Evolutionary conservation across 768 basidiomycete species (phyloP).

Genomic region (Phanerochaete carnosa): DNA sequence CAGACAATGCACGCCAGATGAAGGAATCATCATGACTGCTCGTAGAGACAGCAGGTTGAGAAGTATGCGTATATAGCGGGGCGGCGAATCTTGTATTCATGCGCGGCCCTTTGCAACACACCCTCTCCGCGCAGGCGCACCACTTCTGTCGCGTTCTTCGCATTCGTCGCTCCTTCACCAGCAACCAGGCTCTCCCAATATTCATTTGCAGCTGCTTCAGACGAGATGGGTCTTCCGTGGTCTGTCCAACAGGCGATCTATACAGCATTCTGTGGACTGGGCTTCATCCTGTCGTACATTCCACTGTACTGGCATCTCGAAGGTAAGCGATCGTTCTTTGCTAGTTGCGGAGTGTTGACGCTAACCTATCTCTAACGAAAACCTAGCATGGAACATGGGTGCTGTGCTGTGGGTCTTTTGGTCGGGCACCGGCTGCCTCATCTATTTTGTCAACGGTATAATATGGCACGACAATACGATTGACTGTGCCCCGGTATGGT

Average conservation of each 20-base stretch:
- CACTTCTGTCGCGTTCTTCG: too few species aligned
- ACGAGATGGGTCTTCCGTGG: neutral
- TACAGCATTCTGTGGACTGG: neutral
- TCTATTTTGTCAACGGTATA: slow-evolving; percentile 61
- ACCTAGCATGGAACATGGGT: slow-evolving; percentile 61
- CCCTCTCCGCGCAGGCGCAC: neutral
- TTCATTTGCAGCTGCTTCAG: too few species aligned
- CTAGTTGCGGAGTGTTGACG: neutral
- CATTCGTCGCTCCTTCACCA: neutral
- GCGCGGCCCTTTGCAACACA: neutral
- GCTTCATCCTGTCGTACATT: slow-evolving; percentile 38
- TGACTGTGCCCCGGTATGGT: slow-evolving; percentile 45
- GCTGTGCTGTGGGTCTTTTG: slow-evolving; percentile 73
- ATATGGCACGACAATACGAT: slow-evolving; percentile 63
- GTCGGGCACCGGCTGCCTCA: slow-evolving; percentile 57
- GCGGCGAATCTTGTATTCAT: neutral
- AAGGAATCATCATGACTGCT: too few species aligned
- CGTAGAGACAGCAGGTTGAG: too few species aligned
- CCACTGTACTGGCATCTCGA: slow-evolving; percentile 58
- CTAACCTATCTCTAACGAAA: neutral
- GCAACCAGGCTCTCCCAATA: neutral
- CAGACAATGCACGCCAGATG: neutral
- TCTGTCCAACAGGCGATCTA: neutral
- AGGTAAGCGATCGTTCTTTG: slow-evolving; percentile 26
- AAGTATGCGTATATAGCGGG: neutral